Base-by-base conservation (phyloP, 352 stramenopile genomes). In the Globisporangium alternatum region DNA sequence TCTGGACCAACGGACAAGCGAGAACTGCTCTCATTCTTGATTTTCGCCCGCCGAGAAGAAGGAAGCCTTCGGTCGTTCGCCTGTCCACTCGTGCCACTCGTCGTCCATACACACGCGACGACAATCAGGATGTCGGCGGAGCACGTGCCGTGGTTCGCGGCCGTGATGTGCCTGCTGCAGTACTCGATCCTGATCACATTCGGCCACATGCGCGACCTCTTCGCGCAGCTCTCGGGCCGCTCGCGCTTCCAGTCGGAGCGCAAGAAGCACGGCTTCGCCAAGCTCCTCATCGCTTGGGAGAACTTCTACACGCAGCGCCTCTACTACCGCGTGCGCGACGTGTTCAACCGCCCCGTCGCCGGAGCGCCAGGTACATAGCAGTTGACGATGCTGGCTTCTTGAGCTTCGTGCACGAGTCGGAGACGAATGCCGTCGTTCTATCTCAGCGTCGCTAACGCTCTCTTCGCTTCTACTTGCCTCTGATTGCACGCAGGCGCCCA, bases 281-380 rank as follows among this genome's bases (percentile, higher is more conserved):
- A 89, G 5, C 75, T 98, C 0, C 78, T 98, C 55, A 92, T 97
- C 60, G 85, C 75, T 9, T 98, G 86, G 78, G 95, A 98, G 66
- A 97, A 97, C 70, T 98, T 98, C 62, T 98, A 98, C 71, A 98
- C 88, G 2, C 69, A 95, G 9, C 76, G 95, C 19, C 62, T 98
- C 3, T 98, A 98, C 75, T 89, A 97, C 68, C 84, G 93, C 31
- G 93, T 98, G 56, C 89, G 96, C 68, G 74, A 81, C 13, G 72
- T 77, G 39, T 81, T 80, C 56, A 76, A 81, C 53, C 74, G 74
- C 25, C 74, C 74, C 1, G 67, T 81, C 22, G 51, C 66, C 17
- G 60, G 69, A 19, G 56, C 74, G 1, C 74, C 74, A 21, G 79
- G 65, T 70, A 62, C 19, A 47, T 17, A 25, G 19, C 21, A 45